Percentiles rank a stretch among this genome's conserved stretches.
Evolutionary conservation across 306 rosid species (phyloP).

Genomic region (Purshia tridentata): DNA sequence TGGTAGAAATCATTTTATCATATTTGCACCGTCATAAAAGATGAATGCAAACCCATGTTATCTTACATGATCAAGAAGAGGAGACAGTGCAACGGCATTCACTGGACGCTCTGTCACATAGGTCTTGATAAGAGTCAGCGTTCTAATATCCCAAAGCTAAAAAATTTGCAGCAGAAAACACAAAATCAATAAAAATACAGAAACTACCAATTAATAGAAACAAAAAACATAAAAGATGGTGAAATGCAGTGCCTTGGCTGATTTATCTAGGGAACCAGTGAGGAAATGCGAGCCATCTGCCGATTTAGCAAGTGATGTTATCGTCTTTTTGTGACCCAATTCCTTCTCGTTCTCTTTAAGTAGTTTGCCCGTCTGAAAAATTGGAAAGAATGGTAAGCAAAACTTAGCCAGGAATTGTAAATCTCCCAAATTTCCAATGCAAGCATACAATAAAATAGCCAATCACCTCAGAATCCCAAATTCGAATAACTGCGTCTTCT

Average conservation of each 20-base stretch:
- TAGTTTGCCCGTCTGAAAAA: conserved; percentile 71
- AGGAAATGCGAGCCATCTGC: conserved; percentile 78
- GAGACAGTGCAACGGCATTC: conserved; percentile 95
- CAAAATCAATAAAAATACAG: background rate
- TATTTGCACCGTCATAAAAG: too few relatives aligned
- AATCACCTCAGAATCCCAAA: conserved; percentile 90
- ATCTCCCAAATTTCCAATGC: background rate
- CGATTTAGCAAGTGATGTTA: conserved; percentile 71
- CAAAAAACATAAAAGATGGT: background rate
- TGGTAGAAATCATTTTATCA: background rate
- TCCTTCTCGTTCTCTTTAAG: conserved; percentile 76
- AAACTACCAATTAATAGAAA: background rate
- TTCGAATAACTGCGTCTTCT: conserved; percentile 78
- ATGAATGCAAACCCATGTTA: too few relatives aligned
- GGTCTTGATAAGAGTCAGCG: conserved; percentile 83
- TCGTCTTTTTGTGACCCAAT: conserved; percentile 67
- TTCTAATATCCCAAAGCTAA: conserved; percentile 87
- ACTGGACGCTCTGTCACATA: conserved; percentile 87
- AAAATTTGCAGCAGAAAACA: conserved; percentile 13
- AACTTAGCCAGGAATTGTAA: background rate
- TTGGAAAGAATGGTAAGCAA: background rate
- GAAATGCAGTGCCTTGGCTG: conserved; percentile 60
- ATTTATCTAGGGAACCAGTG: conserved; percentile 86
- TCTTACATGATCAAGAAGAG: conserved; percentile 90
- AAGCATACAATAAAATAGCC: background rate